Evolutionary conservation across 306 rosid species (phyloP), one percentile per base, ranked within the genome.

Genomic region (Arachis stenosperma): DNA sequence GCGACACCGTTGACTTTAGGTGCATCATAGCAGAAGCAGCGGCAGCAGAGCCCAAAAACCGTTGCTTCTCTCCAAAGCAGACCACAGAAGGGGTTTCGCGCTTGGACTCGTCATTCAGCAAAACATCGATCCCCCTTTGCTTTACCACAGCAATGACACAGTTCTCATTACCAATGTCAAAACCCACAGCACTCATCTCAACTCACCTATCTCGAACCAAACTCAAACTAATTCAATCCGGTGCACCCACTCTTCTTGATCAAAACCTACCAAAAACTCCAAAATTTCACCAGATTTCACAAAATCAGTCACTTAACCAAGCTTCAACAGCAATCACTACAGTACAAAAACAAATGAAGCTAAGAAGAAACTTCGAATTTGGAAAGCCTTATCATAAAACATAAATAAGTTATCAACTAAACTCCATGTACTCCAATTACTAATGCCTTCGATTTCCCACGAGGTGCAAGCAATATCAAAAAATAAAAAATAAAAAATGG

Each of bases 91-190:
- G 98, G 76, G 98, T 95, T 72, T 95, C 99, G 0, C 99, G 92
- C 22, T 91, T 89, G 0, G 98, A 95, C 76, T 95, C 98, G 78
- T 91, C 92, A 55, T 91, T 91, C 82, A 95, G 64, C 66, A 95
- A 58, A 64, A 95, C 98, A 82, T 95, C 99, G 55, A 95, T 83
- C 67, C 99, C 99, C 5, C 98, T 87, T 62, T 90, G 95, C 87
- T 83, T 95, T 58, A 86, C 97, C 67, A 91, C 98, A 15, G 88
- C 96, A 81, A 86, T 84, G 42, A 91, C 99, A 78, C 99, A 95
- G 72, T 91, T 95, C 83, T 91, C 99, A 61, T 95, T 95, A 65
- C 99, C 99, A 79, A 95, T 78, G 83, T 95, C 99, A 86, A 91
- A 88, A 44, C 99, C 99, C 80, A 95, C 92, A 74, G 86, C 97